Evolutionary conservation across 2,329 filamentous ascomycete genomes (phyloP).

Genomic region (Akanthomyces uredinophilus): DNA sequence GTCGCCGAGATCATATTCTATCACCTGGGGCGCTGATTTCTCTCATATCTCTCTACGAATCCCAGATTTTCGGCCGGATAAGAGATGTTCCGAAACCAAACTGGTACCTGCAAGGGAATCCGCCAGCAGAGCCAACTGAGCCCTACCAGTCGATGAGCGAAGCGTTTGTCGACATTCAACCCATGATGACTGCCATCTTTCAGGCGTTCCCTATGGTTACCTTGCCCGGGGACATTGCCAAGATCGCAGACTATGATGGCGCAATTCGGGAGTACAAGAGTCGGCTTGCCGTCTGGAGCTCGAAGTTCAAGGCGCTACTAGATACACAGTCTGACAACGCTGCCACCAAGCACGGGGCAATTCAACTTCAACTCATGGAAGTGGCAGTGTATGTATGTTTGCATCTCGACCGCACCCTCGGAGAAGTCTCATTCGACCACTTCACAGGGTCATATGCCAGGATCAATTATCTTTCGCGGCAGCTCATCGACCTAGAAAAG

Average conservation of each 20-base stretch:
- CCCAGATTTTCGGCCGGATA: constrained; percentile 6
- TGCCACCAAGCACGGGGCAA: neutral
- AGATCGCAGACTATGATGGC: neutral
- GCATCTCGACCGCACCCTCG: neutral
- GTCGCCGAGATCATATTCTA: neutral
- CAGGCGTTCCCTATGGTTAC: constrained; percentile 9
- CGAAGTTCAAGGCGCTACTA: neutral
- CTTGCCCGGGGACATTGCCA: neutral
- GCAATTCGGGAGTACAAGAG: neutral
- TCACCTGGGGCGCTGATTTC: neutral
- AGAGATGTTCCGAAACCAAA: constrained; percentile 5
- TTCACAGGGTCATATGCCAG: neutral
- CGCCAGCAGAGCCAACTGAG: neutral
- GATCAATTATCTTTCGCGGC: neutral
- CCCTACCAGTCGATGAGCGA: constrained; percentile 8
- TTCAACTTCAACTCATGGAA: constrained; percentile 10
- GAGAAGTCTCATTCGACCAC: constrained; percentile 2
- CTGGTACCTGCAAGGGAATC: neutral
- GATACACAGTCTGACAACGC: neutral
- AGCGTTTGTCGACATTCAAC: constrained; percentile 3
- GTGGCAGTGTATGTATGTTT: constrained; percentile 2
- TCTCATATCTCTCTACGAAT: constrained; percentile 6
- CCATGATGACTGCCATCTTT: constrained; percentile 5
- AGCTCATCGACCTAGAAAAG: constrained; percentile 7
- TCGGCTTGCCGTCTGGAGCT: neutral